Base-by-base conservation (phyloP, 2,329 filamentous ascomycete species). In the Scedosporium apiospermum region DNA sequence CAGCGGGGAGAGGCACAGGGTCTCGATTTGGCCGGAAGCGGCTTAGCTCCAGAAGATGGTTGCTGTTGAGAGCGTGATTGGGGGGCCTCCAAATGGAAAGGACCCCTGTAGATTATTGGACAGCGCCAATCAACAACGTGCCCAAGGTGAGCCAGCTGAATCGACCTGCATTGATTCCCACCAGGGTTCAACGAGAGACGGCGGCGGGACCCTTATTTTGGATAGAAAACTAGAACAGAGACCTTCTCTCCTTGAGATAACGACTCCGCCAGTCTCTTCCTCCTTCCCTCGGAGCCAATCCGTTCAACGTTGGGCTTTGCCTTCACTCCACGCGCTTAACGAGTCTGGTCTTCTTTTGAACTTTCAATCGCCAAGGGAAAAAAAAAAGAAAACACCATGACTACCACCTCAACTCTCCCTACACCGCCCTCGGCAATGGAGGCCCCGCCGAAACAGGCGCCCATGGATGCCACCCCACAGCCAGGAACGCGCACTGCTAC, bases 361-460 rank as follows among this genome's bases (percentile, higher is more conserved):
- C 21, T 21, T n/a, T 23, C n/a, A 49, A 18, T 18, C 44, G 44
- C n/a, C 4, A 4, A n/a, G 44, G 9, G 21, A 49, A 23, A 23
- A 23, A 23, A 23, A 23, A 49, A 3, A 49, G 44, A 49, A 18
- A 57, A 57, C 6, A 57, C 23, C 30, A 41, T 58, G 57, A 42
- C 57, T 16, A 12, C 57, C 27, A 34, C 38, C 23, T 21, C 57
- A 10, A 41, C 27, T 16, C 30, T 30, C 21, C 21, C 51, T 14
- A 55, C 51, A 27, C 51, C 51, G 51, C 23, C 51, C 51, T 23
- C 51, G 51, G 21, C 23, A 23, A 55, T 55, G 51, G 44, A 49
- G 30, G 30, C 27, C 14, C 57, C 57, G 23, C 59, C 21, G 27
- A 62, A 62, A 41, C 51, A 62, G 61, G 61, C 53, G 51, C 61